Conservation (phyloP, 805 yeast genomes). For the Teunomyces kruisii region DNA sequence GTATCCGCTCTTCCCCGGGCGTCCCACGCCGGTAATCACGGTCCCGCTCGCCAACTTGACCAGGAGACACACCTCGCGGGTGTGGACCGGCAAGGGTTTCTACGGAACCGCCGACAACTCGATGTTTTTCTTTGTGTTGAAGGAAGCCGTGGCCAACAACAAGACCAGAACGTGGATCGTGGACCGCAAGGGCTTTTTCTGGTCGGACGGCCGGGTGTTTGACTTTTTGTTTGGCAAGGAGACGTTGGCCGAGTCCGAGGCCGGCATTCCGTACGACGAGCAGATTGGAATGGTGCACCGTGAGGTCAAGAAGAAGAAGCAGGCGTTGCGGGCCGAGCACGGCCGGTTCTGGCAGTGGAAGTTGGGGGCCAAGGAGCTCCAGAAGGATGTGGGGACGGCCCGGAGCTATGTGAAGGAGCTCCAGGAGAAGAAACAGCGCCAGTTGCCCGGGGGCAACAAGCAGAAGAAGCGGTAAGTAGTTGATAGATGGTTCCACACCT, state of each 20-base stretch:
- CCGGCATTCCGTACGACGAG: constrained; percentile 63
- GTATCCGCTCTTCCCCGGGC: constrained; percentile 73
- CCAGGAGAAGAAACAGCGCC: constrained; percentile 3
- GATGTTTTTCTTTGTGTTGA: constrained; percentile 70
- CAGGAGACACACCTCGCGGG: constrained; percentile 61
- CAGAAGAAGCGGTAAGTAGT: constrained; percentile 4
- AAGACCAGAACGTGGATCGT: constrained; percentile 66
- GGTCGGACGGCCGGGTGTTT: constrained; percentile 89
- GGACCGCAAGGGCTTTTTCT: constrained; percentile 84
- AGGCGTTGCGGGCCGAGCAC: constrained; percentile 50
- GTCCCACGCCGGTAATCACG: constrained; percentile 72
- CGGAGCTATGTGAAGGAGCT: constrained; percentile 19
- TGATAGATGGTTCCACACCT: background rate
- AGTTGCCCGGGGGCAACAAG: background rate
- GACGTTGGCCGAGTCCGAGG: constrained; percentile 71
- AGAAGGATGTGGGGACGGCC: constrained; percentile 25
- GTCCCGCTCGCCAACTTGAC: constrained; percentile 57
- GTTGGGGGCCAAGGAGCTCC: constrained; percentile 32
- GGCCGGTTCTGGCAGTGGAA: constrained; percentile 65
- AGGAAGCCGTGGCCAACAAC: constrained; percentile 47
- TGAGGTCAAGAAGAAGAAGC: constrained; percentile 48
- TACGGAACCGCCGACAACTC: constrained; percentile 79
- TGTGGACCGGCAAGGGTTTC: constrained; percentile 86
- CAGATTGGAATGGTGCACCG: constrained; percentile 50
- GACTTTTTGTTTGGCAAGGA: constrained; percentile 83